Percentiles rank a stretch among this genome's conserved stretches.
Evolutionary conservation across 2,329 filamentous ascomycete species (phyloP).

Genomic region (Colletotrichum agaves): DNA sequence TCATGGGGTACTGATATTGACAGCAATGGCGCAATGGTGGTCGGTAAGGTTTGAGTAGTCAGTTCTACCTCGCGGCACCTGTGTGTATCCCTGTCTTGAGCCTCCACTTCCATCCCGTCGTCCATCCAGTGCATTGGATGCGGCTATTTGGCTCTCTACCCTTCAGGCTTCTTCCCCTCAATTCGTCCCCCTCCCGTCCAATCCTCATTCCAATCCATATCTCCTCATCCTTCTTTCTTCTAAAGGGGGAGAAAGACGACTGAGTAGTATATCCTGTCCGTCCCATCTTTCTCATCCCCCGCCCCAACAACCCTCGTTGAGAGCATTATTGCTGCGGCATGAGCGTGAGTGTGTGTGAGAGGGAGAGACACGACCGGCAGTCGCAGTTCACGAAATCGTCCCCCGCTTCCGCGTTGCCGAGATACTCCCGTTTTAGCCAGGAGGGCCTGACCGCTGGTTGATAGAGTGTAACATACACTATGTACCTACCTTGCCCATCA

Average conservation of each 20-base stretch:
- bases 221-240: neutral
- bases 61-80: neutral
- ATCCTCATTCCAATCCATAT: constrained; percentile 4
- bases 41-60: neutral
- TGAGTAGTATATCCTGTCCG: neutral
- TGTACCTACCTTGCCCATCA: no score
- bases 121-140: constrained; percentile 30
- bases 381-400: no score
- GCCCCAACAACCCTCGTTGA: neutral
- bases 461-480: no score
- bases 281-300: constrained; percentile 9
- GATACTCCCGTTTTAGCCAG: no score
- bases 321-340: neutral
- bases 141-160: constrained; percentile 15
- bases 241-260: neutral
- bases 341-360: neutral
- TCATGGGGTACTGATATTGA: neutral
- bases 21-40: neutral
- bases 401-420: no score
- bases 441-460: neutral
- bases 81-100: constrained; percentile 15
- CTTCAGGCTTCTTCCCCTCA: neutral
- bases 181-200: neutral
- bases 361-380: no score
- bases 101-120: constrained; percentile 33